Conservation (phyloP, 495 filamentous ascomycete species). For the Penicillium tannophilum region DNA sequence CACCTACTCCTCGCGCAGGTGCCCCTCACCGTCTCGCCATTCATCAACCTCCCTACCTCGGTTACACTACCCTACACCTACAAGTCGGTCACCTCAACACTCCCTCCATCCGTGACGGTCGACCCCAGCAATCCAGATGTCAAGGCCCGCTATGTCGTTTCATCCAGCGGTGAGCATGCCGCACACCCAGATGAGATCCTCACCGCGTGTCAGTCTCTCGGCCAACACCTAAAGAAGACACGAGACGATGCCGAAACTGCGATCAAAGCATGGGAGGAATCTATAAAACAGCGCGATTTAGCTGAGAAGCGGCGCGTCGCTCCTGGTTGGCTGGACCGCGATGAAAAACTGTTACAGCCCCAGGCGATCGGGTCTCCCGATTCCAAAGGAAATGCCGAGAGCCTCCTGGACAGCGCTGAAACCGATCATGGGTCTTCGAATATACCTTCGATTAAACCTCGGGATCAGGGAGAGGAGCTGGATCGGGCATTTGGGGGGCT, state of each 20-base stretch:
- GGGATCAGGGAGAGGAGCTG: constrained; percentile 73
- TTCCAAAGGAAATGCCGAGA: constrained; percentile 33
- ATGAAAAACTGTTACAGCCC: constrained; percentile 81
- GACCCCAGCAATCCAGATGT: constrained; percentile 41
- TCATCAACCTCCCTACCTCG: constrained; percentile 86
- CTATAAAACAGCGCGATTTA: constrained; percentile 73
- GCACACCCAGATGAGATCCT: constrained; percentile 82
- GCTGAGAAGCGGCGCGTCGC: constrained; percentile 90
- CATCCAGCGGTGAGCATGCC: constrained; percentile 68
- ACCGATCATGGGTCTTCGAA: constrained; percentile 40
- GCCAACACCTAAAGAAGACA: constrained; percentile 69
- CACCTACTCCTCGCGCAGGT: constrained; percentile 91
- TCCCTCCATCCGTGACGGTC: constrained; percentile 76
- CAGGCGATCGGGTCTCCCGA: constrained; percentile 19
- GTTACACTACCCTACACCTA: constrained; percentile 96
- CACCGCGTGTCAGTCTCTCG: constrained; percentile 73
- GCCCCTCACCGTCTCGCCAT: constrained; percentile 90
- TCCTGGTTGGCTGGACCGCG: constrained; percentile 92
- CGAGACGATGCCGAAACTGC: constrained; percentile 62
- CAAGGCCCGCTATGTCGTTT: constrained; percentile 71
- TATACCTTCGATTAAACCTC: constrained; percentile 52
- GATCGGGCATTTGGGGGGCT: constrained; percentile 86
- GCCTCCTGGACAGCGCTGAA: constrained; percentile 48
- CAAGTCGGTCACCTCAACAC: constrained; percentile 79
- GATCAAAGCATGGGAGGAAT: constrained; percentile 70